Evolutionary conservation across 2,329 filamentous ascomycete species (phyloP), one percentile per base, ranked within the genome.

Genomic region (Alternaria metachromatica): DNA sequence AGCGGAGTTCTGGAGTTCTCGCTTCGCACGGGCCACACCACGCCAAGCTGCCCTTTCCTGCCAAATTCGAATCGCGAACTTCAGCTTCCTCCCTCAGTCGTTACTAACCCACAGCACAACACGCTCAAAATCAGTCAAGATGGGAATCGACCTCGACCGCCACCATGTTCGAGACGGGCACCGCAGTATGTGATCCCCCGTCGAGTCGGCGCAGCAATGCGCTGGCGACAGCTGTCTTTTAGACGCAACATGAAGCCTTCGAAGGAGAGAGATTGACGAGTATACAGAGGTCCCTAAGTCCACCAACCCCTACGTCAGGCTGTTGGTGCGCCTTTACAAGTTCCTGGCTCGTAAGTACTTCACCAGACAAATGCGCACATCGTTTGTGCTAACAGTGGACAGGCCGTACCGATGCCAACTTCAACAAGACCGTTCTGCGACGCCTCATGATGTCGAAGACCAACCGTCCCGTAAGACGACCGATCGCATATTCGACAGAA

Each of bases 381-480:
- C 59, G 59, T 56, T 60, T 63, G 62, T 57, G 75, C 77, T 78
- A 67, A 79, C 72, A 58, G 60, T 48, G 43, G 44, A 58, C 78
- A 96, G 93, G 94, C 86, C 94, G 96, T 82, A 99, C 96, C 82
- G 96, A 98, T 84, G 89, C 93, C 73, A 89, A 89, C 86, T 99
- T 99, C 92, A 99, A 99, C 92, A 96, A 97, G 89, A 92, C 96
- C 80, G 90, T 99, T 82, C 92, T 99, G 80, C 94, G 95, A 84
- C 93, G 96, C 81, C 92, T 99, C 68, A 97, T 97, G 83, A 97
- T 96, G 93, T 97, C 94, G 84, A 93, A 94, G 86, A 97, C 96
- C 87, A 98, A 98, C 92, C 92, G 94, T 78, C 80, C 80, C 79
- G 76, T 78, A 76, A 78, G 75, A 66, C 43, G 13, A 63, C 46